These are phyloP conservation scores for Colletotrichum sp. DNA, from an alignment of 2,329 filamentous ascomycete species.

Conservation along the genomic window DNA sequence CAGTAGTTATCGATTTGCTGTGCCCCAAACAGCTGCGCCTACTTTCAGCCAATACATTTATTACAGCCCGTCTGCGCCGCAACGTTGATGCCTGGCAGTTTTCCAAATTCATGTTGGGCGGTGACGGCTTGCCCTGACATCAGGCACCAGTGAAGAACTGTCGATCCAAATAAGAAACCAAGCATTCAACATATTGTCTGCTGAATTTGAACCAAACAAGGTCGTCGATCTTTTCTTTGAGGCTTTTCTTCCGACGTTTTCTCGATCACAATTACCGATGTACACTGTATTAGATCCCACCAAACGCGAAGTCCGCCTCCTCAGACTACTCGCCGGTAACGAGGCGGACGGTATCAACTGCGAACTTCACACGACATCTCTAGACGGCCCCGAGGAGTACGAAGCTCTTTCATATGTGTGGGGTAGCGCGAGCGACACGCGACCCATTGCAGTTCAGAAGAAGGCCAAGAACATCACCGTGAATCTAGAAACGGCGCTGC, in stretches of 20 bases:
- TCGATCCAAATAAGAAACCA: background rate
- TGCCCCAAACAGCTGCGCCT: background rate
- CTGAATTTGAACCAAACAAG: background rate
- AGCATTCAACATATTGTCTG: fast-evolving
- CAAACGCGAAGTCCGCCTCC: background rate
- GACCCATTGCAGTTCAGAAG: background rate
- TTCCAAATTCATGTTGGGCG: background rate
- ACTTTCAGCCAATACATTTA: background rate
- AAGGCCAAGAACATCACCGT: background rate
- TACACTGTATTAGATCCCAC: background rate
- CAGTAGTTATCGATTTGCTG: background rate
- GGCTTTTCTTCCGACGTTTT: background rate
- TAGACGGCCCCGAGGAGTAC: background rate
- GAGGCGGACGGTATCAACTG: background rate
- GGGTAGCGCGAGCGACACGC: background rate
- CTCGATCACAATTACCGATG: background rate
- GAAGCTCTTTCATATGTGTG: background rate
- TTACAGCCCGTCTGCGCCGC: background rate
- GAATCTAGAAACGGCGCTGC: background rate
- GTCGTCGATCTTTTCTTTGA: background rate
- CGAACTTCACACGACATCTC: background rate
- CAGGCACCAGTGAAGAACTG: background rate
- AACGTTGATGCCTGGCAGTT: background rate
- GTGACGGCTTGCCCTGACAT: background rate
- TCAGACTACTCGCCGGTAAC: background rate